Evolutionary conservation across 2,329 filamentous ascomycete species (phyloP).

Genomic region (Sporothrix dimorphospora): DNA sequence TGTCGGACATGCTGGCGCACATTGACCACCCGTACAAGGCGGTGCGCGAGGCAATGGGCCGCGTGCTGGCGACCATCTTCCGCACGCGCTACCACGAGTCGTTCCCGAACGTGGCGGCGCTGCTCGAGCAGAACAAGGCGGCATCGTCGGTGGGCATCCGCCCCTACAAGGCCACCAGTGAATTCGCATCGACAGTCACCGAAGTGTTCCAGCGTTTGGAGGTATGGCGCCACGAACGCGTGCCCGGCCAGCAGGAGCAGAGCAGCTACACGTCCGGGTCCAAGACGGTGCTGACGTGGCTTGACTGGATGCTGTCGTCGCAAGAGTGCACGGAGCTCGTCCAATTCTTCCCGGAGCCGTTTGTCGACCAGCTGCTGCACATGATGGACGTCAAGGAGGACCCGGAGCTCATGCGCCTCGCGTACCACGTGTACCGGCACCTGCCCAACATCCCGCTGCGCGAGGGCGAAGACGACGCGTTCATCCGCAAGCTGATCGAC

Average conservation of each 20-base stretch:
- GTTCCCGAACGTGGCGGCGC: slow-evolving; percentile 74
- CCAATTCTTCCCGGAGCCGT: slow-evolving; percentile 84
- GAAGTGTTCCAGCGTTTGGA: slow-evolving; percentile 80
- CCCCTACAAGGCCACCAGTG: slow-evolving; percentile 76
- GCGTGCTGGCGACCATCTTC: slow-evolving; percentile 85
- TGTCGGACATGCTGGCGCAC: slow-evolving; percentile 86
- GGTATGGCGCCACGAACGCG: slow-evolving; percentile 81
- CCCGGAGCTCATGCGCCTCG: slow-evolving; percentile 88
- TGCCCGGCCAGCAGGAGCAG: slow-evolving; percentile 87
- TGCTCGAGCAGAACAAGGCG: slow-evolving; percentile 78
- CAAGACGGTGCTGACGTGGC: slow-evolving; percentile 94
- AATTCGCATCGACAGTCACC: slow-evolving; percentile 72
- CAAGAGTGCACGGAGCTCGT: slow-evolving; percentile 91
- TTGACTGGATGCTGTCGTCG: slow-evolving; percentile 86
- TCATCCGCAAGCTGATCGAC: slow-evolving; percentile 82
- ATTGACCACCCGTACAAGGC: slow-evolving; percentile 98
- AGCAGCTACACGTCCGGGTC: slow-evolving; percentile 94
- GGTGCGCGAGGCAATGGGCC: slow-evolving; percentile 91
- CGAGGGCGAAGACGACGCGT: slow-evolving; percentile 78
- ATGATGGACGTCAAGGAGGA: slow-evolving; percentile 99
- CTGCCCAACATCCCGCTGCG: slow-evolving; percentile 93
- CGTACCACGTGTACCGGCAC: slow-evolving; percentile 96
- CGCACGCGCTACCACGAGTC: slow-evolving; percentile 93
- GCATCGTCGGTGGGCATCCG: slow-evolving; percentile 81
- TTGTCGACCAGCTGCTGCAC: slow-evolving; percentile 91